Base-by-base conservation (phyloP, 2,329 filamentous ascomycete species). In the Chaetomium globosum region DNA sequence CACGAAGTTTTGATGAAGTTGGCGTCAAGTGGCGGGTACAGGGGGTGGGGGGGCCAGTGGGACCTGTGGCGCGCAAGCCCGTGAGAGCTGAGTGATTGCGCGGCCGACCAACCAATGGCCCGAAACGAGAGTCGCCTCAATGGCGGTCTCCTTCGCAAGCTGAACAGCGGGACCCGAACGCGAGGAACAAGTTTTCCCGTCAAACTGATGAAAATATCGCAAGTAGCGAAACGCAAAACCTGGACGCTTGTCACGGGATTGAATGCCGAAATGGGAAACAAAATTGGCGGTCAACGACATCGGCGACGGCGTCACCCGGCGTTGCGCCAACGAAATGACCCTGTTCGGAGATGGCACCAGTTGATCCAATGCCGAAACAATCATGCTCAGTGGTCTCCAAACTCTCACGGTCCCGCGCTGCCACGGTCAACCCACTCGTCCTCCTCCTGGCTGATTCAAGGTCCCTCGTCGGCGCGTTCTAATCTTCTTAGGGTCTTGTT, bases 101-200 rank as follows among this genome's bases (percentile, higher is more conserved):
- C 30, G 48, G 48, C 52, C 46, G 59, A 59, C 70, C 68, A 71
- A 72, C 69, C 58, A 61, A 30, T 23, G 33, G 7, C 31, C 59
- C 46, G 31, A 39, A 55, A 67, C 43, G 52, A 43, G 61, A 66
- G 39, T 70, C 67, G 69, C 70, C 69, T 61, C 70, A 71, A 68
- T 59, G 68, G 71, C 71, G 70, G 71, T 70, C 65, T 65, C 65
- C 30, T 36, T 54, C 19, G 36, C n/a, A 5, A 26, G 49, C 61
- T 31, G 59, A 51, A 59, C 5, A 6, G 52, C 16, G 36, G 53
- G 57, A 49, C 30, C 30, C 7, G 3, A 12, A 36, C 8, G 16
- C 46, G 52, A 30, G 16, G 39, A 58, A 30, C 56, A 63, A 9
- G 51, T 13, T 48, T 43, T 55, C 31, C 23, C n/a, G 33, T 48